These are phyloP conservation scores for Mycosphaerella sp. DNA, from an alignment of 2,329 filamentous ascomycete species.

Conservation along the genomic window DNA sequence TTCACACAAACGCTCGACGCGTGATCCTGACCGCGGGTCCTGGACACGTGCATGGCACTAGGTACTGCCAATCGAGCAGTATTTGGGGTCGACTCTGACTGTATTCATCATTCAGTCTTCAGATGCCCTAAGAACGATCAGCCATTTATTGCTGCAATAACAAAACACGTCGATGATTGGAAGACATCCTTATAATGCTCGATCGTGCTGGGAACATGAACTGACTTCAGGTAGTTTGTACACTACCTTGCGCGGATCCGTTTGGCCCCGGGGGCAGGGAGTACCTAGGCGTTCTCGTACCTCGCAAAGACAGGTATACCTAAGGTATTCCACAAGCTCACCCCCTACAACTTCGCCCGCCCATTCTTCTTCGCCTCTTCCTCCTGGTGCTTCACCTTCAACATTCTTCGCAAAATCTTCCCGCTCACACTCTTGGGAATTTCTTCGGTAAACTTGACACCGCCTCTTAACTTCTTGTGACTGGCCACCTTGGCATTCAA, in stretches of 20 bases:
- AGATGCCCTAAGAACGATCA: background rate
- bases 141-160: background rate
- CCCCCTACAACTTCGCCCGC: constrained; percentile 38
- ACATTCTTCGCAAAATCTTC: constrained; percentile 62
- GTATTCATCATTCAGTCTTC: no score
- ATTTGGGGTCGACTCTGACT: background rate
- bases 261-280: no score
- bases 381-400: constrained; percentile 44
- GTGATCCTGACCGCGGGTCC: background rate
- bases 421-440: constrained; percentile 69
- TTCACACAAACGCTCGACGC: no score
- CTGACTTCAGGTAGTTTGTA: no score
- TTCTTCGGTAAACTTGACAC: constrained; percentile 58
- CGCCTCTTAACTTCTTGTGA: constrained; percentile 48
- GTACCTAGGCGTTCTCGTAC: no score
- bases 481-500: constrained; percentile 61
- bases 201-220: no score
- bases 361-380: constrained; percentile 35
- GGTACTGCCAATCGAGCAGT: background rate
- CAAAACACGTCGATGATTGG: no score
- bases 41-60: background rate
- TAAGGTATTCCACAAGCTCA: background rate
- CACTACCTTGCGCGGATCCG: no score
- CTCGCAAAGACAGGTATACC: background rate
- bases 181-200: no score